A percentile compares a stretch with the other conserved stretches of the same genome.
Evolutionary conservation across 2,329 filamentous ascomycete genomes (phyloP).

Genomic region (Juglanconis juglandina): DNA sequence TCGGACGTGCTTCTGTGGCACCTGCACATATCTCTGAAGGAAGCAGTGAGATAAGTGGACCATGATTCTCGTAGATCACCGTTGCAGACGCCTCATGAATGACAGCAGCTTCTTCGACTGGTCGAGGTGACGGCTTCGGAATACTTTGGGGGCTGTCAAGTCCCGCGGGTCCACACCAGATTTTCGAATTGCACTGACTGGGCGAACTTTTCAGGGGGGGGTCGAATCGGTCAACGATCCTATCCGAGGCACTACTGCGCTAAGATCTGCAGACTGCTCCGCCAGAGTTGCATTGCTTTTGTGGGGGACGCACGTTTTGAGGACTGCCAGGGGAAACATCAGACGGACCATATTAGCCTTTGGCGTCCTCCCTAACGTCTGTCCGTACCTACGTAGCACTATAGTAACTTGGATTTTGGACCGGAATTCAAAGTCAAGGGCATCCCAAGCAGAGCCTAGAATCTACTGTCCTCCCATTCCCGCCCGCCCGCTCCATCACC

Average conservation of each 20-base stretch:
- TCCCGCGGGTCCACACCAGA: background rate
- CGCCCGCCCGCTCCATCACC: too few species aligned
- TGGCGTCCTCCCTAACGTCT: background rate
- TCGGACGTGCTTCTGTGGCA: background rate
- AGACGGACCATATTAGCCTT: background rate
- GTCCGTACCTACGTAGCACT: background rate
- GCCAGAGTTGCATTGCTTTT: background rate
- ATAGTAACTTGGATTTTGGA: too few species aligned
- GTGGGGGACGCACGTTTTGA: background rate
- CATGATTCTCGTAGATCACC: too few species aligned
- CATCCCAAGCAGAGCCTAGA: too few species aligned
- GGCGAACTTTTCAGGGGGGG: conserved; percentile 1
- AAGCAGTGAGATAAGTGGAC: too few species aligned
- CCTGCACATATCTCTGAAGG: background rate
- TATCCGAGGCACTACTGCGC: background rate
- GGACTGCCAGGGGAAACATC: background rate
- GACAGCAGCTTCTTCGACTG: background rate
- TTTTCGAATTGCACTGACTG: background rate
- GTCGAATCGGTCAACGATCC: background rate
- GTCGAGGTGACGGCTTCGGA: too few species aligned
- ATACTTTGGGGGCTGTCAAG: background rate
- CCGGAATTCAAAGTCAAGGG: too few species aligned
- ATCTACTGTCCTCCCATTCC: too few species aligned
- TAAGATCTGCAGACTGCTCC: background rate
- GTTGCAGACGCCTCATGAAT: background rate